Evolutionary conservation across 306 rosid genomes (phyloP).

Genomic region (Glycine tomentella): DNA sequence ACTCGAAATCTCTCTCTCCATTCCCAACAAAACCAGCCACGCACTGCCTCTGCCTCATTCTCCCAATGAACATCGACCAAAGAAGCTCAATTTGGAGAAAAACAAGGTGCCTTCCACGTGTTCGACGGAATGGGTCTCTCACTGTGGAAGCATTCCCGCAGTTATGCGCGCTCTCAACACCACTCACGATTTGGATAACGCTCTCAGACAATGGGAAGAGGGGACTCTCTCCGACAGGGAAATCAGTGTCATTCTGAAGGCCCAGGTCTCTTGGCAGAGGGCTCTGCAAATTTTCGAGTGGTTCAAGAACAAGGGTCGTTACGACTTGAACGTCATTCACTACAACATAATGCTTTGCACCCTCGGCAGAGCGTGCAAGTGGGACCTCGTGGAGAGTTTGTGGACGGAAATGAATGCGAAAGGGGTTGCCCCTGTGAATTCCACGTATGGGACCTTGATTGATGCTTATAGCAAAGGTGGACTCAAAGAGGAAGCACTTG

Average conservation of each 20-base stretch:
- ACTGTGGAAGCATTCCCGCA: conserved; percentile 72
- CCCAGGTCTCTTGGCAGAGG: conserved; percentile 72
- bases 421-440: conserved; percentile 73
- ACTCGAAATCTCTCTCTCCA: conserved; percentile 40
- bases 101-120: conserved; percentile 61
- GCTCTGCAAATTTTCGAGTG: conserved; percentile 75
- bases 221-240: conserved; percentile 63
- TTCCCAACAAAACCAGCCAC: conserved; percentile 43
- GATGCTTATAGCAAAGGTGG: conserved; percentile 83
- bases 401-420: conserved; percentile 74
- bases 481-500: conserved; percentile 66
- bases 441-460: conserved; percentile 84
- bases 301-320: conserved; percentile 70
- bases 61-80: conserved; percentile 42
- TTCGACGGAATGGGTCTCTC: conserved; percentile 67
- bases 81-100: conserved; percentile 43
- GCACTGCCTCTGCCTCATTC: conserved; percentile 27
- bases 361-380: conserved; percentile 70
- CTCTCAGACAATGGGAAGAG: conserved; percentile 64
- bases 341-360: conserved; percentile 71
- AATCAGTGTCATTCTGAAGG: conserved; percentile 76
- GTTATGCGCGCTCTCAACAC: conserved; percentile 63
- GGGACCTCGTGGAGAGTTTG: conserved; percentile 65
- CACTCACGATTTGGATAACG: conserved; percentile 67
- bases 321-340: conserved; percentile 78